Evolutionary conservation across 2,329 filamentous ascomycete species (phyloP), one percentile per base, ranked within the genome.

Genomic region (Xylariales sp.): DNA sequence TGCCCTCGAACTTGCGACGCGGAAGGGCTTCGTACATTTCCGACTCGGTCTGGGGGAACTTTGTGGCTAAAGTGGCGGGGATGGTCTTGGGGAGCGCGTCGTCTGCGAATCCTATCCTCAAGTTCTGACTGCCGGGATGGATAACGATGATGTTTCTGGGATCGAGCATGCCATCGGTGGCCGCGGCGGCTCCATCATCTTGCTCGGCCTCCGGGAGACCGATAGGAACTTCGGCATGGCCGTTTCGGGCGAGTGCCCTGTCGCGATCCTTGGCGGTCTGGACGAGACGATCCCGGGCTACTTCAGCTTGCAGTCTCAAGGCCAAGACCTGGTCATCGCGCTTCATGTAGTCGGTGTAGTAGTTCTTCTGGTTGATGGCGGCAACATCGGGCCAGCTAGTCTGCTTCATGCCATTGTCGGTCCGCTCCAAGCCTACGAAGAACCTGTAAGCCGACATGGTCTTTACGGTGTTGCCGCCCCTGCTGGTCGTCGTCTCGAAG

Each of bases 351-450:
- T 98, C 93, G 44, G 90, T 95, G 62, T 96, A 96, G 65, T 98
- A 98, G 63, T 98, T 98, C 70, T 98, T 98, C 63, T 98, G 93
- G 60, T 98, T 98, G 65, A 98, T 98, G 54, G 93, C 88, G 29
- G 79, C 76, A 41, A 95, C 82, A 56, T 93, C 85, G 8, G 93
- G 91, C 91, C 93, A 98, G 61, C 77, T 94, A 33, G 89, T 87
- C 57, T 93, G 79, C 58, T 90, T 93, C 84, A 98, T 91, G 66
- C 91, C 90, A 78, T 98, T 98, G 71, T 98, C 93, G 43, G 93
- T 97, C 59, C 91, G 80, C 68, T 95, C 88, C 48, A 98, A 81
- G 49, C 93, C 91, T 96, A 59, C 13, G 32, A 28, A 40, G 15
- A 34, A 42, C 6, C 24, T 16, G 21, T 46, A 28, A 47, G 47